A percentile compares a stretch with the other conserved stretches of the same genome.
Conservation (phyloP, 305 asterid genomes). For the Plantago lanceolata region DNA sequence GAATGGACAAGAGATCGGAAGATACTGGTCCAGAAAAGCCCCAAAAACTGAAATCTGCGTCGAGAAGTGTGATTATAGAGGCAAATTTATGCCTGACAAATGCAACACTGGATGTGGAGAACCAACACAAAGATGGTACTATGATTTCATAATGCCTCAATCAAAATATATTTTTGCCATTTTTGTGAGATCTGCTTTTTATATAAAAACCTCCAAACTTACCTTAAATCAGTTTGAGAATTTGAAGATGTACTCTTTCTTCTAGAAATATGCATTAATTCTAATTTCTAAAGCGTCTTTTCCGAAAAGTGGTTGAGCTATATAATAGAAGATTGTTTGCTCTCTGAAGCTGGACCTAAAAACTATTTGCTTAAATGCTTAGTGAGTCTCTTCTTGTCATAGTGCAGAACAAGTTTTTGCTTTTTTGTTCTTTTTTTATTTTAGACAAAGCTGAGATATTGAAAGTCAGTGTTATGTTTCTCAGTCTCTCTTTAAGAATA, state of each 20-base stretch:
- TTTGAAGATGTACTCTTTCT: not conserved
- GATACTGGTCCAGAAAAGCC: conserved; percentile 82
- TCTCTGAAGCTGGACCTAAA: no score
- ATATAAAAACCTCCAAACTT: not conserved
- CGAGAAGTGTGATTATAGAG: conserved; percentile 66
- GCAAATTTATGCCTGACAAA: conserved; percentile 74
- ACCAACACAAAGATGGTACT: conserved; percentile 87
- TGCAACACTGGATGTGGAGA: conserved; percentile 83
- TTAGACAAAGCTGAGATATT: no score
- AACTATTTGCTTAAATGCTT: conserved; percentile 23
- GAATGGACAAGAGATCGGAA: conserved; percentile 84
- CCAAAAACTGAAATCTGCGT: conserved; percentile 57
- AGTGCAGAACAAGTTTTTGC: no score
- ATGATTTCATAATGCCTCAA: conserved; percentile 7
- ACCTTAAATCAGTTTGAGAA: not conserved
- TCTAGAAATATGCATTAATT: not conserved
- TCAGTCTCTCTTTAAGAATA: not conserved
- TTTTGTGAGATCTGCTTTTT: not conserved
- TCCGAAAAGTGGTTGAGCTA: not conserved
- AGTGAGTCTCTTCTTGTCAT: no score
- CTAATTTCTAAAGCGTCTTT: not conserved
- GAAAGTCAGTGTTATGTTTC: not conserved
- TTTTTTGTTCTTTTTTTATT: not conserved
- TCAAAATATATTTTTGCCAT: conserved; percentile 1
- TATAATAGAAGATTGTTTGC: not conserved